Evolutionary conservation across 1,284 basidiomycete species (phyloP), one percentile per base, ranked within the genome.

Genomic region (Puccinia coronata): DNA sequence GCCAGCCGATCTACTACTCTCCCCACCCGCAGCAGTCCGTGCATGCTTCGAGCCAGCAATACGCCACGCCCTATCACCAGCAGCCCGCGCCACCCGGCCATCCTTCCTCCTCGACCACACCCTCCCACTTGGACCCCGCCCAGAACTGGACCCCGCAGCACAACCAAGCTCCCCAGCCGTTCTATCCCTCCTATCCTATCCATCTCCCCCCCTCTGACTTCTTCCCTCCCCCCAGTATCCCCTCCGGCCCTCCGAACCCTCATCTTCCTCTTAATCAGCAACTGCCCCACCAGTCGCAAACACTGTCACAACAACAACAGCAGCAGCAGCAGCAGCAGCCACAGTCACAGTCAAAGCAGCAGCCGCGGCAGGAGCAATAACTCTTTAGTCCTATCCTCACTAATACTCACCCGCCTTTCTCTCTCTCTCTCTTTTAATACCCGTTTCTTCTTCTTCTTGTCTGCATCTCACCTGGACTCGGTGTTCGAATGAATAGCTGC

Each of bases 1-100:
- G 6, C 59, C 59, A 63, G 59, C 34, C 59, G 14, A 63, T 63
- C 59, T 63, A 63, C 34, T 63, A 63, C 36, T 34, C 59, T 34
- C 59, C 34, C 2, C 59, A 63, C 14, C 59, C 36, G 34, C 59
- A 63, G 31, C 59, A 63, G 34, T 1, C 59, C 36, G 36, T 39
- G 5, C 49, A 51, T 14, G 49, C 1, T 23, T 25, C 34, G 3
- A 11, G 34, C 18, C 34, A n/a, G 12, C 59, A 63, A 63, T 63
- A 63, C 34, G 18, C 59, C 16, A 39, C 34, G 8, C 8, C 20
- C 34, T n/a, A n/a, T n/a, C n/a, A n/a, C n/a, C n/a, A n/a, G n/a
- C 59, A 63, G 9, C 6, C 59, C 18, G 18, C 14, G 14, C 34
- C 34, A 8, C 59, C 23, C 34, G 4, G 20, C 8, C 34, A 63